Base-by-base conservation (phyloP, 768 basidiomycete species). In the Leccinum broughii region DNA sequence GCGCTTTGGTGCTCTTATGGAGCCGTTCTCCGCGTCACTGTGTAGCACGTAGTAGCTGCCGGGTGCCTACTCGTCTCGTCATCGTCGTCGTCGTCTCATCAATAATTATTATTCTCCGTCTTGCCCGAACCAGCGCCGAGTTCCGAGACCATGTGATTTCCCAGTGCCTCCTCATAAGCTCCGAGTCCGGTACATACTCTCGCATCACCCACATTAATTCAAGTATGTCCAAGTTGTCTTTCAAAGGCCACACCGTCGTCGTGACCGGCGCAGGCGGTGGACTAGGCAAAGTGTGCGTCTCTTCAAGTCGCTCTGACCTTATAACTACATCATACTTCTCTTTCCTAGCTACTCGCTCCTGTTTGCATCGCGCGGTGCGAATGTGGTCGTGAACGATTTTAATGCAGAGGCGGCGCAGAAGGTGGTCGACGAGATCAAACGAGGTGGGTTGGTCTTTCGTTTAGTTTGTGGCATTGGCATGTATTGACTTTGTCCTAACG, bases 191-290 rank as follows among this genome's bases (percentile, higher is more conserved):
- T 14, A 39, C 15, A 2, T 39, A 17, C 37, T 39, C 37, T 39
- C 37, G 37, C 5, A 13, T 11, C 26, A 28, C 24, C 15, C 54
- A 28, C 17, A 30, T 30, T 30, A 10, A 24, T 26, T 26, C 14
- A 50, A 50, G 44, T 11, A 75, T 62, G 84, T 75, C 83, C 44
- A 46, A 13, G 39, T 75, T 88, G 10, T 90, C 88, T 3, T 96
- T 93, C 81, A 86, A 90, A 75, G 87, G 87, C 58, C 91, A 95
- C 56, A 93, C 91, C n/a, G 92, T 95, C 59, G 84, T 99, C 64
- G 79, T 98, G 64, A 99, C 97, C 48, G 97, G 97, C 51, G 95
- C 95, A 48, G 97, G 97, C 14, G 93, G 94, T 61, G 97, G 97
- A 15, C 81, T 99, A 14, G 97, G 97, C 49, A 89, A 86, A 78